Evolutionary conservation across 108 stramenopile species (phyloP).

Genomic region (Epipyxis sp.): DNA sequence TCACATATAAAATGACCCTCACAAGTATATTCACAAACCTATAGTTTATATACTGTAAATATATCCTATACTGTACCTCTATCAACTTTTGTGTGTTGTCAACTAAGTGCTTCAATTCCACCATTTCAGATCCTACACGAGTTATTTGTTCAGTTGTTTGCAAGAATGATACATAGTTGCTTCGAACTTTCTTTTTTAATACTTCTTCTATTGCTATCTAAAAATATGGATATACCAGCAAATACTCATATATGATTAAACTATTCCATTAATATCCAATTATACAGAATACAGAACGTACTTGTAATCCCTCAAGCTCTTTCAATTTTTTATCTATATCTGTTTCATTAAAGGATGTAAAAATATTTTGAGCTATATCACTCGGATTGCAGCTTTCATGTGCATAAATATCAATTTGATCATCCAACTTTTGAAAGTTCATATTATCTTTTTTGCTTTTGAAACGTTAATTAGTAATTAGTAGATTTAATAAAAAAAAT

Average conservation of each 20-base stretch:
- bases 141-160: conserved; percentile 8
- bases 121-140: conserved; percentile 19
- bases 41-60: neutral
- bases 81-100: conserved; percentile 25
- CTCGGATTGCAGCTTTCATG: neutral
- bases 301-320: neutral
- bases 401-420: neutral
- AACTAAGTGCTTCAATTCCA: neutral
- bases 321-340: conserved; percentile 8
- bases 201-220: conserved; percentile 6
- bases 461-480: too few species aligned
- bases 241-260: too few species aligned
- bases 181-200: conserved; percentile 18
- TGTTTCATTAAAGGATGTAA: neutral
- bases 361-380: neutral
- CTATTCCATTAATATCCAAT: too few species aligned
- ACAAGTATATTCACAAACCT: too few species aligned
- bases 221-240: too few species aligned
- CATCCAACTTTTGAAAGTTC: neutral
- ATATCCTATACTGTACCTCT: neutral
- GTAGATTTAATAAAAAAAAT: too few species aligned
- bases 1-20: too few species aligned
- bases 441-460: neutral
- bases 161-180: conserved; percentile 13
- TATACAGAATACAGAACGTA: too few species aligned